Evolutionary conservation across 371 early-diverging fungal genomes (phyloP).

Genomic region (Zychaea mexicana): DNA sequence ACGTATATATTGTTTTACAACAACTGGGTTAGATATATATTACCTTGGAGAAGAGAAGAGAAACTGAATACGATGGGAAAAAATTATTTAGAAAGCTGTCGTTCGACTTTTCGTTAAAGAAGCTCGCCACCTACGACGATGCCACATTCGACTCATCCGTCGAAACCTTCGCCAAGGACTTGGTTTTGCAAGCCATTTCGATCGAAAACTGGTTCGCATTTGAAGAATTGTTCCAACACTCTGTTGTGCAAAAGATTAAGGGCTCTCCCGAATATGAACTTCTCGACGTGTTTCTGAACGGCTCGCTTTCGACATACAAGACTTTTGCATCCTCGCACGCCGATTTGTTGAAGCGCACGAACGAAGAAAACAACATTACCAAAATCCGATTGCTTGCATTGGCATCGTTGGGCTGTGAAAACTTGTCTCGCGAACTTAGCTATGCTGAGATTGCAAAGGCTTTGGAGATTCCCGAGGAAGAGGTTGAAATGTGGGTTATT

Average conservation of each 20-base stretch:
- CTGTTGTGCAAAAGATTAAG: slow-evolving; percentile 74
- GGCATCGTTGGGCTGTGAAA: slow-evolving; percentile 78
- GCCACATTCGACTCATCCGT: slow-evolving; percentile 22
- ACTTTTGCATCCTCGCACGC: slow-evolving; percentile 56
- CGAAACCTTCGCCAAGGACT: slow-evolving; percentile 48
- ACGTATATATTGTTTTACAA: slow-evolving; percentile 32
- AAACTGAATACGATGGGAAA: neutral
- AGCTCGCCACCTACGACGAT: slow-evolving; percentile 56
- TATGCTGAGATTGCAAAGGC: slow-evolving; percentile 76
- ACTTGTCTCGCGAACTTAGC: slow-evolving; percentile 69
- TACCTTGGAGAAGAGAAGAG: neutral
- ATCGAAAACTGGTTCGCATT: slow-evolving; percentile 80
- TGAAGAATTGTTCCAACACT: slow-evolving; percentile 75
- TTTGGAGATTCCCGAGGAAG: slow-evolving; percentile 75
- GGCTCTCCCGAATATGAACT: slow-evolving; percentile 63
- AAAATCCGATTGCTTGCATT: slow-evolving; percentile 90
- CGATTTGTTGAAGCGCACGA: slow-evolving; percentile 52
- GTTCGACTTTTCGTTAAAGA: slow-evolving; percentile 70
- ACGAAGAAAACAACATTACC: slow-evolving; percentile 62
- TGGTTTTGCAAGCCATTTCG: slow-evolving; percentile 70
- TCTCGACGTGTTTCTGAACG: slow-evolving; percentile 76
- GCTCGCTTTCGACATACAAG: slow-evolving; percentile 70
- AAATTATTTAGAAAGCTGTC: slow-evolving; percentile 43
- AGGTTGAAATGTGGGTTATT: slow-evolving; percentile 93
- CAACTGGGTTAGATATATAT: no score